Conservation (phyloP, 192 early-diverging fungal species). For the Umbelopsis isabellina region DNA sequence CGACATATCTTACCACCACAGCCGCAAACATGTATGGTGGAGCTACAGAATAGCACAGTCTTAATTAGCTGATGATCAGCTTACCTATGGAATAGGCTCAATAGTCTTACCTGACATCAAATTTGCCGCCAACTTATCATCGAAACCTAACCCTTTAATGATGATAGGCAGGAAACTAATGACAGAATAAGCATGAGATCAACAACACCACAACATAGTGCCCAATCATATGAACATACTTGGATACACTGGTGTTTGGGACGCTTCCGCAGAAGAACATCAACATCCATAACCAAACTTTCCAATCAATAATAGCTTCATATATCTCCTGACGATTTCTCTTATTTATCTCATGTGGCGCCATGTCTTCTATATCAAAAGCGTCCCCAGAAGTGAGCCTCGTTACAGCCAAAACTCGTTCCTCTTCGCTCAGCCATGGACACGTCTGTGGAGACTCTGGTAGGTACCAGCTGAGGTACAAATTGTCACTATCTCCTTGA, state of each 20-base stretch:
- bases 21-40: constrained; percentile 38
- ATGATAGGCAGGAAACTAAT: constrained; percentile 37
- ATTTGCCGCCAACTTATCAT: constrained; percentile 36
- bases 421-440: constrained; percentile 23
- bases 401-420: constrained; percentile 19
- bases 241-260: constrained; percentile 41
- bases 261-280: constrained; percentile 46
- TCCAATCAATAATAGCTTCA: constrained; percentile 34
- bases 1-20: constrained; percentile 25
- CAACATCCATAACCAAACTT: constrained; percentile 40
- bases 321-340: constrained; percentile 28
- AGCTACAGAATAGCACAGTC: constrained; percentile 16
- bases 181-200: not conserved
- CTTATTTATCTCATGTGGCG: constrained; percentile 27
- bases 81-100: not conserved
- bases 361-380: constrained; percentile 4
- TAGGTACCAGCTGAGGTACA: constrained; percentile 27
- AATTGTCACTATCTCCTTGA: no score
- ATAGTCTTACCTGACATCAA: constrained; percentile 33
- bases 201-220: not conserved
- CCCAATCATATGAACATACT: constrained; percentile 17
- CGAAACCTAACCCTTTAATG: constrained; percentile 36
- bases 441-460: constrained; percentile 31
- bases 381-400: constrained; percentile 17
- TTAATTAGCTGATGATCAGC: not conserved